Evolutionary conservation across 306 rosid species (phyloP).

Genomic region (Canavalia ensiformis): DNA sequence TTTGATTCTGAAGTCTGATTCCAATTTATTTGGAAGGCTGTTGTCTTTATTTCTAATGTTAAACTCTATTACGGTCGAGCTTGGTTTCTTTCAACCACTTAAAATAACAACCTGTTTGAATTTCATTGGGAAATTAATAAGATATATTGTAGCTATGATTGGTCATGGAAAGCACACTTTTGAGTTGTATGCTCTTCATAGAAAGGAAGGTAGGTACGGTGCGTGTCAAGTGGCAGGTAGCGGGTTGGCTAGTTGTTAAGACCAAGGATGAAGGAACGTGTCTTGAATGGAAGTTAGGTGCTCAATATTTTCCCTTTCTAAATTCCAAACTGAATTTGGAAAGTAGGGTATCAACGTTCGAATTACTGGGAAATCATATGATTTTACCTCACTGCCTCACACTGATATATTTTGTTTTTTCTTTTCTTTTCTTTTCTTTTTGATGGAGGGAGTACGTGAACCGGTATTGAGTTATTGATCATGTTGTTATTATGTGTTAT

Average conservation of each 20-base stretch:
- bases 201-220: conserved; percentile 25
- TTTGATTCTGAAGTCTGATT: conserved; percentile 2
- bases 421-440: no score
- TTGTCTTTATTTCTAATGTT: not conserved
- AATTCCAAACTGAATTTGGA: not conserved
- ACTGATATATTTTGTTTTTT: not conserved
- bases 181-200: not conserved
- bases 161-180: not conserved
- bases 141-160: not conserved
- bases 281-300: conserved; percentile 51
- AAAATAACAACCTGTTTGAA: not conserved
- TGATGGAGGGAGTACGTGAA: no score
- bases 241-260: conserved; percentile 41
- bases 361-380: not conserved
- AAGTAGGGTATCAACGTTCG: not conserved
- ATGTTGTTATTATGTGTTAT: no score
- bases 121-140: not conserved
- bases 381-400: not conserved
- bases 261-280: not conserved
- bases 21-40: conserved; percentile 10
- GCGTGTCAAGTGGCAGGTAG: not conserved
- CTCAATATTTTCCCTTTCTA: not conserved
- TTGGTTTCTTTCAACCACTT: not conserved
- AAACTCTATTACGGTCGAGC: not conserved
- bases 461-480: no score